Evolutionary conservation across 371 early-diverging fungal species (phyloP), one percentile per base, ranked within the genome.

Genomic region (Rhizopus stolonifer): DNA sequence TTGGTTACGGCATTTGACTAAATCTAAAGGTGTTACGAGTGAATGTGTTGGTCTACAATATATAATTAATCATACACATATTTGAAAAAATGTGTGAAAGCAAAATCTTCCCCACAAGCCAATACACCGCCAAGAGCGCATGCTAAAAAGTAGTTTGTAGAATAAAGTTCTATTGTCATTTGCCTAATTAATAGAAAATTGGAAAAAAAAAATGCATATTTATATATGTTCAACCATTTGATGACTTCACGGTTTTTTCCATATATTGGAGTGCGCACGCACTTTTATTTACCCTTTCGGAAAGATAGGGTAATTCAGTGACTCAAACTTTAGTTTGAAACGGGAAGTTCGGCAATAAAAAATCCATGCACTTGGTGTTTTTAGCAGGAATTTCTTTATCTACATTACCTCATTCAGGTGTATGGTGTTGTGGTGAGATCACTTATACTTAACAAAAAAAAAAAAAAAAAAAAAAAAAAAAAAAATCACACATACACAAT

Each of bases 1-100:
- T 71, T 88, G 89, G 56, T 74, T 70, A 61, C 88, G 81, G 62
- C 85, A 84, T 64, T 88, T 88, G 57, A 87, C 81, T 44, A 87
- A 73, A 65, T 88, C 89, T 36, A 89, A 65, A n/a, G 89, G 86
- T 14, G 87, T 87, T 39, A 88, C 70, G 14, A 75, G 58, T 31
- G 79, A 64, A 58, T 88, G 88, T n/a, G 88, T 88, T 25, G 87
- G 67, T 17, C 89, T 86, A 64, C 2, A 23, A 4, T 19, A 7
- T 19, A 4, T 7, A 42, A 15, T 9, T 10, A 21, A 21, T 8
- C 0, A 18, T n/a, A 18, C 18, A 4, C 22, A 24, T 38, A 3
- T 6, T 19, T 26, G 22, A 26, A 6, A 42, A 14, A 22, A 15
- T 5, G 9, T 8, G 13, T 15, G 9, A 11, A 45, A 15, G 25